Conservation (phyloP, 108 stramenopile species). For the Nannochloropsis salina region DNA sequence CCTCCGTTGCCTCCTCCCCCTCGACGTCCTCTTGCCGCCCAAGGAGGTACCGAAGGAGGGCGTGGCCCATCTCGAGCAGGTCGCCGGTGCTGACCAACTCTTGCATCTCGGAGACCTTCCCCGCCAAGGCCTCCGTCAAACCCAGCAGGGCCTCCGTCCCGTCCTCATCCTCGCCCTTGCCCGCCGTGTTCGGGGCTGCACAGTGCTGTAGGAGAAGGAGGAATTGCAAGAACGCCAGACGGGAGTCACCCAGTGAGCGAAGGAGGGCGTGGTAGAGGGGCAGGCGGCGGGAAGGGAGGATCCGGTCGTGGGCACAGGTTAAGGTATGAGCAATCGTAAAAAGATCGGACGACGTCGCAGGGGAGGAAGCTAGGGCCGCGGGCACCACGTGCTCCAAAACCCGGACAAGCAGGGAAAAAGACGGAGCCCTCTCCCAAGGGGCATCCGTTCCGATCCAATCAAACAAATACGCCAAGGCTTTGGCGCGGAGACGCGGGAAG, state of each 20-base stretch:
- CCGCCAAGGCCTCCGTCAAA: background rate
- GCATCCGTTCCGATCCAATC: background rate
- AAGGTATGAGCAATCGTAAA: background rate
- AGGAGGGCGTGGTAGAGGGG: background rate
- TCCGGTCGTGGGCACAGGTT: background rate
- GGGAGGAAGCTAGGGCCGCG: background rate
- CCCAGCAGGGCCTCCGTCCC: background rate
- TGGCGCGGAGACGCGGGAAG: background rate
- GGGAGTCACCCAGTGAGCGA: background rate
- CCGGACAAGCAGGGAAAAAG: background rate
- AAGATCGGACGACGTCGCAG: background rate
- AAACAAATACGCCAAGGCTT: background rate
- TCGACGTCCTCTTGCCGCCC: background rate
- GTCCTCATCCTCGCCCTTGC: background rate
- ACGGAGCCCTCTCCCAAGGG: background rate
- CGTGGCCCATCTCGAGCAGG: background rate
- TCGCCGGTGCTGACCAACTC: background rate
- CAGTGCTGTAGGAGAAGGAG: background rate
- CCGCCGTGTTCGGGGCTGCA: background rate
- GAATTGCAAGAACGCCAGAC: background rate
- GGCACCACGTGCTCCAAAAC: background rate
- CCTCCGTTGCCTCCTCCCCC: background rate
- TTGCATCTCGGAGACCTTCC: background rate
- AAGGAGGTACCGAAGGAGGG: background rate
- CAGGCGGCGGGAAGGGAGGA: background rate